phyloP scores from a whole-genome alignment of 345 rosid genomes.

The Pseudoturritis turrita region DNA sequence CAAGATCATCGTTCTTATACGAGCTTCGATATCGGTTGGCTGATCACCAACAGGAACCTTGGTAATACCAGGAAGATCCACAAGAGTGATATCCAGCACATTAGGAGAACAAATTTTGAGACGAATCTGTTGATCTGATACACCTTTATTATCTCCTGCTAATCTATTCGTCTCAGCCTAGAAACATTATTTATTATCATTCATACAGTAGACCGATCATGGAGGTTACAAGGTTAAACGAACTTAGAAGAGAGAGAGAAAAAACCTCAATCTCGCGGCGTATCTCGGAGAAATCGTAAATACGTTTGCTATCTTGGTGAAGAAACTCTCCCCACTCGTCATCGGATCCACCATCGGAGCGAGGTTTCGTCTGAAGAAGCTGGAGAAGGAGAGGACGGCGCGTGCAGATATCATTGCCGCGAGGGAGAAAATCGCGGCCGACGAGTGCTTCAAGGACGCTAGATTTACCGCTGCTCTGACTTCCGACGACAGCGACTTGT shows the following conservation, averaged over 20 bases:
- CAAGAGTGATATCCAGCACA: conserved; percentile 90
- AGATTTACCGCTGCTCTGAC: conserved; percentile 96
- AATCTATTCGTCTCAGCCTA: conserved; percentile 86
- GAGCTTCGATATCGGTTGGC: conserved; percentile 90
- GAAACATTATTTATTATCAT: not conserved
- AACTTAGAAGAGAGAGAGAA: not conserved
- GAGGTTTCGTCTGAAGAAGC: conserved; percentile 63
- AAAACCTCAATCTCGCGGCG: conserved; percentile 83
- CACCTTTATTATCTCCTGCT: conserved; percentile 91
- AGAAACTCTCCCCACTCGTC: conserved; percentile 96
- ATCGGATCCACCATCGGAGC: conserved; percentile 48
- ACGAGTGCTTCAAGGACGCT: conserved; percentile 94
- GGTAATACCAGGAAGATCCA: conserved; percentile 94
- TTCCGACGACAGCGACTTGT: conserved; percentile 95
- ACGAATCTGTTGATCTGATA: conserved; percentile 84
- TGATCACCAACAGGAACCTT: conserved; percentile 98
- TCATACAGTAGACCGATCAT: not conserved
- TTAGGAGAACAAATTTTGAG: conserved; percentile 87
- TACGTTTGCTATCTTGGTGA: conserved; percentile 45
- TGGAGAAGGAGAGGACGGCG: conserved; percentile 92
- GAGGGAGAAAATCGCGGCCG: conserved; percentile 92
- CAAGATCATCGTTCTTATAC: conserved; percentile 95
- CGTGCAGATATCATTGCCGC: conserved; percentile 84
- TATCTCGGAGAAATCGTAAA: conserved; percentile 78
- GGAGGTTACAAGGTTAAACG: not conserved